Percentiles rank a stretch among this genome's conserved stretches.
phyloP scores from a whole-genome alignment of 1,284 basidiomycete species.

The Moniliophthora roreri region DNA sequence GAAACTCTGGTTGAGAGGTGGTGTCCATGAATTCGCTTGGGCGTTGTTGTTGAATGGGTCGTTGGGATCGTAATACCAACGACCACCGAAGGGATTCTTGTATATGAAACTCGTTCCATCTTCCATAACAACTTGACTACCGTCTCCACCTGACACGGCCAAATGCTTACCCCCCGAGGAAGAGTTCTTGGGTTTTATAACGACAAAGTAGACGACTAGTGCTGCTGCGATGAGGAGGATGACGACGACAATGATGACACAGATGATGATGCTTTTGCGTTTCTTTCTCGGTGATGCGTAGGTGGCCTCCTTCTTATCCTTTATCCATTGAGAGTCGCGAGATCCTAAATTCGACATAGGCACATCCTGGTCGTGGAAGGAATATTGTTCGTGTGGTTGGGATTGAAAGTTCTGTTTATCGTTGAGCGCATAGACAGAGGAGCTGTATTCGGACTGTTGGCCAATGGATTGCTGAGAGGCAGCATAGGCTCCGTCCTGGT shows the following conservation, averaged over 20 bases:
- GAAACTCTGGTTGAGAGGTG: conserved; percentile 72
- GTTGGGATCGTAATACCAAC: conserved; percentile 66
- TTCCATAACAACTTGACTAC: conserved; percentile 57
- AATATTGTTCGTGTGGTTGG: too few species aligned
- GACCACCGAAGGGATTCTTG: conserved; percentile 69
- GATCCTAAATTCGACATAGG: too few species aligned
- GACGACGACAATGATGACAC: conserved; percentile 28
- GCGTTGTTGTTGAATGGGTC: conserved; percentile 77
- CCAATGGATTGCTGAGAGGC: too few species aligned
- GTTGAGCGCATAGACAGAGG: too few species aligned
- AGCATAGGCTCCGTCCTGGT: too few species aligned
- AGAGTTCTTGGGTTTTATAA: conserved; percentile 43
- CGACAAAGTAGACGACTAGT: conserved; percentile 55
- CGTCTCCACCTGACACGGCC: conserved; percentile 54
- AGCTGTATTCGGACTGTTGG: too few species aligned
- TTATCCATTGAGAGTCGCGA: too few species aligned
- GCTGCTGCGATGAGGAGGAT: conserved; percentile 46
- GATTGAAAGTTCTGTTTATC: too few species aligned
- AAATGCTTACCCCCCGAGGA: conserved; percentile 9
- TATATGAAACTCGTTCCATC: conserved; percentile 71
- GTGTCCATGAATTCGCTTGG: conserved; percentile 71
- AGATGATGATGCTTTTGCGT: too few species aligned
- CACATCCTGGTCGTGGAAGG: too few species aligned
- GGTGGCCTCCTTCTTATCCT: too few species aligned
- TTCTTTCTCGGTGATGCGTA: too few species aligned